Percentiles rank a stretch among this genome's conserved stretches.
phyloP scores from a whole-genome alignment of 2,329 filamentous ascomycete species.

The Fusarium oligoseptatum region DNA sequence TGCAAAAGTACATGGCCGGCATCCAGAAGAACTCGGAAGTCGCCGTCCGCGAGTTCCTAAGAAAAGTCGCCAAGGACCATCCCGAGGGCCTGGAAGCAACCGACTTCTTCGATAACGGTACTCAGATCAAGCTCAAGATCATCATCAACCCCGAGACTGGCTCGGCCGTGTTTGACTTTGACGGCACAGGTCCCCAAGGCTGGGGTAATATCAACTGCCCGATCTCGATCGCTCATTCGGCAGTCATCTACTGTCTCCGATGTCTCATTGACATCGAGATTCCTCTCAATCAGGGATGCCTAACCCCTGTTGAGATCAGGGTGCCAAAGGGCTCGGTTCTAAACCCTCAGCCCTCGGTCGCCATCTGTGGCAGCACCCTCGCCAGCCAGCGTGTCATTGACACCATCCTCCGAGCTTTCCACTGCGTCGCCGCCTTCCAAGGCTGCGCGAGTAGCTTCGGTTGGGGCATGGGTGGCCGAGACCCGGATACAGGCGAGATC shows the following conservation, averaged over 20 bases:
- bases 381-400: neutral
- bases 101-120: constrained; percentile 87
- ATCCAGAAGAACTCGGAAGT: neutral
- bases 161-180: constrained; percentile 63
- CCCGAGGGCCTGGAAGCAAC: neutral
- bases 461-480: neutral
- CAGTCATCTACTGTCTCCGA: constrained; percentile 87
- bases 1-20: neutral
- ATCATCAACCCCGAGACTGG: constrained; percentile 77
- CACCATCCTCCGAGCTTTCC: neutral
- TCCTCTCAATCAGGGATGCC: constrained; percentile 87
- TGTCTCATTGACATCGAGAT: constrained; percentile 86
- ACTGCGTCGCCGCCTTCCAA: neutral
- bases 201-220: constrained; percentile 33
- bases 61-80: neutral
- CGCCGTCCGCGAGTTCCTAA: neutral
- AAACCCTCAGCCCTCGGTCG: neutral
- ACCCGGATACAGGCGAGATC: neutral
- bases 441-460: neutral
- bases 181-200: neutral
- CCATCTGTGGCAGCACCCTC: neutral
- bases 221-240: constrained; percentile 55
- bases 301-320: constrained; percentile 79
- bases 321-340: constrained; percentile 82
- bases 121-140: constrained; percentile 80